These are phyloP conservation scores for Cladosporium colombiae DNA, from an alignment of 2,329 filamentous ascomycete genomes.

Conservation along the genomic window DNA sequence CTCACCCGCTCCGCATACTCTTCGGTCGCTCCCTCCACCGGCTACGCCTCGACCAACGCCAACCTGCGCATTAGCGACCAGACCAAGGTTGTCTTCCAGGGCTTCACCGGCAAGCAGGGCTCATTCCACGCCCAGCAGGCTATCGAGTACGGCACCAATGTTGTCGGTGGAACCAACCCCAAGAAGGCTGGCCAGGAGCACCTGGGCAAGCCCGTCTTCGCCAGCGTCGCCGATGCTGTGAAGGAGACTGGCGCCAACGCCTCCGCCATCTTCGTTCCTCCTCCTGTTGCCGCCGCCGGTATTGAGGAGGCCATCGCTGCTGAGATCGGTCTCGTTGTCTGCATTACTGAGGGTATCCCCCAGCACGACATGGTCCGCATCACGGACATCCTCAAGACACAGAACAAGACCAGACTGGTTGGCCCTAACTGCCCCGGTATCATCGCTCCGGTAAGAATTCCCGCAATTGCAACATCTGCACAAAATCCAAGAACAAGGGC, in stretches of 20 bases:
- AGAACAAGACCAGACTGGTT: constrained; percentile 94
- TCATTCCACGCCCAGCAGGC: constrained; percentile 98
- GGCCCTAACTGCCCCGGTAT: constrained; percentile 98
- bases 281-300: constrained; percentile 85
- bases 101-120: constrained; percentile 73
- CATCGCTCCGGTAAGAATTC: constrained; percentile 68
- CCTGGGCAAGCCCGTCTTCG: constrained; percentile 90
- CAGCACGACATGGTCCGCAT: constrained; percentile 99
- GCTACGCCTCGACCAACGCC: constrained; percentile 39
- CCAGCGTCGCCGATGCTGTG: constrained; percentile 81
- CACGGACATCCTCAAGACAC: constrained; percentile 95
- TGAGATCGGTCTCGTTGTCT: constrained; percentile 92
- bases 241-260: constrained; percentile 89
- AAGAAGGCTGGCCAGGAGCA: constrained; percentile 95
- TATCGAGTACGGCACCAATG: constrained; percentile 98
- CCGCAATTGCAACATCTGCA: constrained; percentile 9
- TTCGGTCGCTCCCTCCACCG: constrained; percentile 57
- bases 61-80: constrained; percentile 92
- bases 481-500: neutral
- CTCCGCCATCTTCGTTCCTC: constrained; percentile 96
- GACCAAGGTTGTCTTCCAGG: constrained; percentile 95
- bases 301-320: constrained; percentile 95
- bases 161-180: constrained; percentile 97
- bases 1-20: constrained; percentile 69
- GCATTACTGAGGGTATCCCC: constrained; percentile 96